These are phyloP conservation scores for Emydomyces testavorans DNA, from an alignment of 2,329 filamentous ascomycete genomes.

Conservation along the genomic window DNA sequence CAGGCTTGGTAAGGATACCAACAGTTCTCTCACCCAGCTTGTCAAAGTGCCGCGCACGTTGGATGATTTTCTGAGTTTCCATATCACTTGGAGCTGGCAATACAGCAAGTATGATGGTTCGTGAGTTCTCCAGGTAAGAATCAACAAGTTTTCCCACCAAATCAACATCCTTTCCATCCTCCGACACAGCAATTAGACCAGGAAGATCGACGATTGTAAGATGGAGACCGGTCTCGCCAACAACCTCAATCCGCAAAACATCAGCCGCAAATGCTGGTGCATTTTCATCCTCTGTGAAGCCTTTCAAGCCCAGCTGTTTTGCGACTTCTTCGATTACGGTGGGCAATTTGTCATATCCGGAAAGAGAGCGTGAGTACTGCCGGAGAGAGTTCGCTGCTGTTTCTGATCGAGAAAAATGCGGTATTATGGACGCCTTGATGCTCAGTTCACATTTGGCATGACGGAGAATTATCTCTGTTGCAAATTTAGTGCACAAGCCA, in stretches of 20 bases:
- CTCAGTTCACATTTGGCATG: conserved; percentile 14
- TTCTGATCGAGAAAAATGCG: conserved; percentile 13
- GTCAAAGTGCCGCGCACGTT: conserved; percentile 31
- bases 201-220: conserved; percentile 39
- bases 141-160: conserved; percentile 32
- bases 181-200: conserved; percentile 33
- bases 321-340: conserved; percentile 4
- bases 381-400: not conserved
- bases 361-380: not conserved
- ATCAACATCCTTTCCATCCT: conserved; percentile 28
- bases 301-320: conserved; percentile 4
- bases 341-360: conserved; percentile 7
- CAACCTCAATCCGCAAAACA: conserved; percentile 35
- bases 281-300: no score
- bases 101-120: conserved; percentile 36
- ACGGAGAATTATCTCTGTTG: conserved; percentile 33
- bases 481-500: conserved; percentile 29
- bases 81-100: conserved; percentile 37
- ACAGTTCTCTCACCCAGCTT: conserved; percentile 31
- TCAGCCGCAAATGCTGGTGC: conserved; percentile 21
- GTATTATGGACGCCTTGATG: conserved; percentile 25
- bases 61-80: conserved; percentile 38
- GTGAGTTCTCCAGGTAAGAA: conserved; percentile 31
- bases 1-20: conserved; percentile 48
- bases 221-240: conserved; percentile 30